Evolutionary conservation across 495 filamentous ascomycete species (phyloP), one percentile per base, ranked within the genome.

Genomic region (Penicillium diatomitis): DNA sequence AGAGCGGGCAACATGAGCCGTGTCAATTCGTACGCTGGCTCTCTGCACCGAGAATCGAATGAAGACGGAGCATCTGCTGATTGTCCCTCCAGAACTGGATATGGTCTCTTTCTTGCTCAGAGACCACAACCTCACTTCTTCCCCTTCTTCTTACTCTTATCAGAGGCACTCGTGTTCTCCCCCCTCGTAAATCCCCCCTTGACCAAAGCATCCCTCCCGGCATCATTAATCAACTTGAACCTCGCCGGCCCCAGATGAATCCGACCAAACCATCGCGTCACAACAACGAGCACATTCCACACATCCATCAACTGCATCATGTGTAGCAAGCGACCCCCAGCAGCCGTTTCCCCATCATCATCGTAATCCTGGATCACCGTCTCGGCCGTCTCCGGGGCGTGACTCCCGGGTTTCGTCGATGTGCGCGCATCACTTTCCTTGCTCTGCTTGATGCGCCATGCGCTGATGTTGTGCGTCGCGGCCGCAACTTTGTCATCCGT

Each of bases 311-410:
- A 61, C 73, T 95, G 87, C 82, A 98, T 82, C 41, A 98, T 68
- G 70, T 94, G 87, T 37, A 95, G 70, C 57, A 97, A 58, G 29
- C 92, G 77, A 0, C 84, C 81, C 1, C 92, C 92, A 4, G 92
- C 92, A 27, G 92, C 92, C n/a, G 84, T 87, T 73, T 98, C 92
- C 8, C 92, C 92, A 61, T 98, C 92, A 62, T 97, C 92, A 56
- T 98, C 84, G 60, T 84, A 95, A 67, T 98, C 92, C 63, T 96
- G 88, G 49, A 81, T 86, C 34, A 74, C 75, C 12, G 83, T 78
- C 52, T 75, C 75, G 0, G 68, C 61, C 5, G 63, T 57, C 33
- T 76, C 66, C 6, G 57, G 53, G 5, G 61, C 63, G n/a, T 31
- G 8, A 8, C 30, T 33, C 1, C 20, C 20, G 20, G 20, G 20